Percentiles rank a stretch among this genome's conserved stretches.
These are phyloP conservation scores for Pyrenula aspistea DNA, from an alignment of 495 filamentous ascomycete species.

Conservation along the genomic window DNA sequence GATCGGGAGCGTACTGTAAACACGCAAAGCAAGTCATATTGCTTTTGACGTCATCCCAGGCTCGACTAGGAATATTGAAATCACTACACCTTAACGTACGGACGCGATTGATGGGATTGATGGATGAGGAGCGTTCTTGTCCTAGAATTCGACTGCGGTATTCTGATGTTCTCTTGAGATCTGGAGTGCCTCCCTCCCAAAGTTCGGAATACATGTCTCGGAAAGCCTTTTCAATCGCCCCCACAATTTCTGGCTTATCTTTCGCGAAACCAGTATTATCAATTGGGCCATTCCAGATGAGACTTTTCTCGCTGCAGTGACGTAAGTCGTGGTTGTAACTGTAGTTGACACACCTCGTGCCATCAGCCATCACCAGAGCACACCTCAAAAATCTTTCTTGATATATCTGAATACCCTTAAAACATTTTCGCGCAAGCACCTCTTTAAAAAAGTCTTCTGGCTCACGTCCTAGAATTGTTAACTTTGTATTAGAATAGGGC, in stretches of 20 bases:
- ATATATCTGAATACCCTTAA: background rate
- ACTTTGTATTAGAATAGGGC: too few relatives aligned
- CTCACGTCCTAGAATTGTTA: background rate
- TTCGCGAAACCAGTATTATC: background rate
- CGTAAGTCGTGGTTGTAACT: background rate
- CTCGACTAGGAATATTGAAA: too few relatives aligned
- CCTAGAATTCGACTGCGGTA: too few relatives aligned
- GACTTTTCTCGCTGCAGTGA: background rate
- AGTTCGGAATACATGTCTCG: background rate
- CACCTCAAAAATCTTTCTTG: background rate
- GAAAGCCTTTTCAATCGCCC: background rate
- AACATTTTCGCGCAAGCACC: background rate
- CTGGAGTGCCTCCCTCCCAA: background rate
- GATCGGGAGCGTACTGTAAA: conserved; percentile 13
- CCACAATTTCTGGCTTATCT: background rate
- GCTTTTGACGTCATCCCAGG: background rate
- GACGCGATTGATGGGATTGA: background rate
- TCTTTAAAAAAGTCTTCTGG: background rate
- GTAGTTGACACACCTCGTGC: background rate
- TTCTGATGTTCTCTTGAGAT: background rate
- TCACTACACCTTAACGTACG: background rate
- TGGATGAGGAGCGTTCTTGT: too few relatives aligned
- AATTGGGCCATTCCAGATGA: background rate
- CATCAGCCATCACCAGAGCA: background rate
- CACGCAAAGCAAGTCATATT: conserved; percentile 14